These are phyloP conservation scores for Naganishia liquefaciens DNA, from an alignment of 1,284 basidiomycete species.

Conservation along the genomic window DNA sequence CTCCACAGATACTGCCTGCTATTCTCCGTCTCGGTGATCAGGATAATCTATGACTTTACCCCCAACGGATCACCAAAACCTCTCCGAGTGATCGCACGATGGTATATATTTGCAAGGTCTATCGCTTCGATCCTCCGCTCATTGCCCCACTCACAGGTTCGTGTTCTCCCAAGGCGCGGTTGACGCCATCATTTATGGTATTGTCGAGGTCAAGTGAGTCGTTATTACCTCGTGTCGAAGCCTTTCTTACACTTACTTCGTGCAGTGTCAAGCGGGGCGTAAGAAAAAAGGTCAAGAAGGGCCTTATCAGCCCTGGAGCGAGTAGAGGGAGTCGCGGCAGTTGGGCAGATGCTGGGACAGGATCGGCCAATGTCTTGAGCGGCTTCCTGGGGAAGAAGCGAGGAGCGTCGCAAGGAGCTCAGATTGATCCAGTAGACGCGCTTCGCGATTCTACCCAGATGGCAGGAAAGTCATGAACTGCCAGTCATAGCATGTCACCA, in stretches of 20 bases:
- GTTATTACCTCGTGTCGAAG: background rate
- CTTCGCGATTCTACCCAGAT: slow-evolving; percentile 1
- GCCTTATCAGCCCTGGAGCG: slow-evolving; percentile 32
- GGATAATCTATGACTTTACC: slow-evolving; percentile 53
- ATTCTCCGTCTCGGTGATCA: slow-evolving; percentile 53
- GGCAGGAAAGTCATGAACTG: too few relatives aligned
- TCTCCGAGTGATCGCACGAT: slow-evolving; percentile 51
- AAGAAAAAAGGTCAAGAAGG: slow-evolving; percentile 43
- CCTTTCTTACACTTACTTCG: background rate
- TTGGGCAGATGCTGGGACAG: slow-evolving; percentile 11
- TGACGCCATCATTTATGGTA: slow-evolving; percentile 53
- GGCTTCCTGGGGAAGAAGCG: slow-evolving; percentile 23
- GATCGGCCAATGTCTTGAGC: slow-evolving; percentile 18
- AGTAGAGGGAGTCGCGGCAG: slow-evolving; percentile 15
- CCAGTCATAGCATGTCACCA: too few relatives aligned
- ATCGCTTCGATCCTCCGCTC: background rate
- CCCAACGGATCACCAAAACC: slow-evolving; percentile 40
- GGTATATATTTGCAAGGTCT: slow-evolving; percentile 35
- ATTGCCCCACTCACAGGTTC: slow-evolving; percentile 35
- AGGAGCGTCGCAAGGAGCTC: slow-evolving; percentile 2
- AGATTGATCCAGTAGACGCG: slow-evolving; percentile 14
- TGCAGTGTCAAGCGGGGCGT: slow-evolving; percentile 47
- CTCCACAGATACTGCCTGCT: slow-evolving; percentile 36
- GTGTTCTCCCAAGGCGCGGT: slow-evolving; percentile 53
- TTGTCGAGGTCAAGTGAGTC: slow-evolving; percentile 53